These are phyloP conservation scores for Neckera pumila DNA, from an alignment of 225 moss, liverwort and hornwort genomes.

Conservation along the genomic window DNA sequence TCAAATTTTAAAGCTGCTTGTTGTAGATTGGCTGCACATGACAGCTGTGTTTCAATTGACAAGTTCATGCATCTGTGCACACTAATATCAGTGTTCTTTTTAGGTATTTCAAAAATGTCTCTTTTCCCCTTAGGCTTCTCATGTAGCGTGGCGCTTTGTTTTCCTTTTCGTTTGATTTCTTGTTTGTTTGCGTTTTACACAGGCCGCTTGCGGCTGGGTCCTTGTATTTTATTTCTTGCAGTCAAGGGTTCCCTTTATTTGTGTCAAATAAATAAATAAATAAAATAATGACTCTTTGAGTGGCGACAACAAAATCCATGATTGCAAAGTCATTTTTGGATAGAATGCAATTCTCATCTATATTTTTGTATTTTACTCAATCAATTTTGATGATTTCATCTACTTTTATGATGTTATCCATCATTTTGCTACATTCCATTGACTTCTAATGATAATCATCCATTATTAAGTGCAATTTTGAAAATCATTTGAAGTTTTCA, in stretches of 20 bases:
- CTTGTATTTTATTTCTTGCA: too few species aligned
- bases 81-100: too few species aligned
- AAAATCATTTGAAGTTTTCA: neutral
- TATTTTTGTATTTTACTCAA: neutral
- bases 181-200: too few species aligned
- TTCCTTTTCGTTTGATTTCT: too few species aligned
- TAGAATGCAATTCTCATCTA: neutral
- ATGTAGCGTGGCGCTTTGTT: too few species aligned
- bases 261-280: too few species aligned
- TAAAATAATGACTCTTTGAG: too few species aligned
- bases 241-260: too few species aligned
- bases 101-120: neutral
- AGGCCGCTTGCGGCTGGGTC: too few species aligned
- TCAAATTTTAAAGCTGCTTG: neutral
- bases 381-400: neutral
- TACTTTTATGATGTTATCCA: neutral
- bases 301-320: neutral
- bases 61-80: neutral
- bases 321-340: accelerated
- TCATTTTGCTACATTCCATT: neutral
- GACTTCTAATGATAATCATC: too few species aligned
- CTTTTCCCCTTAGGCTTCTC: too few species aligned
- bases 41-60: neutral
- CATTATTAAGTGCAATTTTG: accelerated
- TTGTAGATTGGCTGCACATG: neutral